phyloP scores from a whole-genome alignment of 768 basidiomycete species.

The Termitomyces heimii region DNA sequence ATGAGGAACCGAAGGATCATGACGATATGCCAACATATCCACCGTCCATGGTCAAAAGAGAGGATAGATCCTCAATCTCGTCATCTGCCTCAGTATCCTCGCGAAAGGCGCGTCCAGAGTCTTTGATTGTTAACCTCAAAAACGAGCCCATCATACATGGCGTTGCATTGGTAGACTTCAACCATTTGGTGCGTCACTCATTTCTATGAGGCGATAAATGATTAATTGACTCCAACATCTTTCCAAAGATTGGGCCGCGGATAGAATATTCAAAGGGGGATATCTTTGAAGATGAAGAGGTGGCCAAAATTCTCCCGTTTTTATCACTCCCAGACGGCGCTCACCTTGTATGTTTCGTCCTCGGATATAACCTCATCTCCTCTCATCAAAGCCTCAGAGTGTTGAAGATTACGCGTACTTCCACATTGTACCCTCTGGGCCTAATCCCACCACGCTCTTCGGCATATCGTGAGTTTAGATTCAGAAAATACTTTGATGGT shows the following conservation, averaged over 20 bases:
- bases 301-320: constrained; percentile 85
- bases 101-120: constrained; percentile 74
- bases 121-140: constrained; percentile 58
- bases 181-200: constrained; percentile 68
- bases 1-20: constrained; percentile 29
- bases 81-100: constrained; percentile 65
- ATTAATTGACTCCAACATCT: neutral
- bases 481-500: neutral
- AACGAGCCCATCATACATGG: constrained; percentile 69
- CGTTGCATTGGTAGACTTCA: constrained; percentile 91
- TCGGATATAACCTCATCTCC: neutral
- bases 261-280: constrained; percentile 81
- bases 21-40: constrained; percentile 50
- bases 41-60: constrained; percentile 38
- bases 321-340: constrained; percentile 96
- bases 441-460: constrained; percentile 78
- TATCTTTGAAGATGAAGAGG: constrained; percentile 80
- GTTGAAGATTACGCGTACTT: constrained; percentile 97
- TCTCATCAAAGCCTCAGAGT: constrained; percentile 38
- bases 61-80: constrained; percentile 49
- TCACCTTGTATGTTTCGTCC: constrained; percentile 61
- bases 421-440: constrained; percentile 72
- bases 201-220: neutral
- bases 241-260: constrained; percentile 78
- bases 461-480: constrained; percentile 80